These are phyloP conservation scores for Crucibulum laeve DNA, from an alignment of 768 basidiomycete species.

Conservation along the genomic window DNA sequence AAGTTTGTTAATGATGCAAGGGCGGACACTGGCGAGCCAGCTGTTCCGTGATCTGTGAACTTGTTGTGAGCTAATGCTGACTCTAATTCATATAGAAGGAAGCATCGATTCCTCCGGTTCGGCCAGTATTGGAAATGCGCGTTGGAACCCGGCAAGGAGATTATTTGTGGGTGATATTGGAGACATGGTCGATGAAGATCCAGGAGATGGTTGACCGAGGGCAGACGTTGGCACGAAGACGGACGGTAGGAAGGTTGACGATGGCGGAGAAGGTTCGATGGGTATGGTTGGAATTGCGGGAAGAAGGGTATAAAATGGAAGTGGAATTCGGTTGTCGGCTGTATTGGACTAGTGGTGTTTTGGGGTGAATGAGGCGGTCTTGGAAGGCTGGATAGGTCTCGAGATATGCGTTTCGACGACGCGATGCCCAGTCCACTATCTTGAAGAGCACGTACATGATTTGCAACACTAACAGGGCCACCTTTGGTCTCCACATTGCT, in stretches of 20 bases:
- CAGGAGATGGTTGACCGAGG: slow-evolving; percentile 73
- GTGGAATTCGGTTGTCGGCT: slow-evolving; percentile 25
- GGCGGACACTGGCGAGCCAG: slow-evolving; percentile 21
- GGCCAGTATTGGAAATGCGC: slow-evolving; percentile 73
- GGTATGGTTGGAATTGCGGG: slow-evolving; percentile 20
- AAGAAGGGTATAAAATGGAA: slow-evolving; percentile 16
- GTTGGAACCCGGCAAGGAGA: slow-evolving; percentile 56
- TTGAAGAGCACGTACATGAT: slow-evolving; percentile 73
- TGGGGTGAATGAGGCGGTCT: slow-evolving; percentile 39
- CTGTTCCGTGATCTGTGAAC: slow-evolving; percentile 16
- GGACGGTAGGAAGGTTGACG: slow-evolving; percentile 38
- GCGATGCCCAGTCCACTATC: slow-evolving; percentile 65
- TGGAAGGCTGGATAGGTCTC: slow-evolving; percentile 40
- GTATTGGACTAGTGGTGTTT: no score
- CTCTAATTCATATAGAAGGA: slow-evolving; percentile 44
- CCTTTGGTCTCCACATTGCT: slow-evolving; percentile 16
- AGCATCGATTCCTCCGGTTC: slow-evolving; percentile 62
- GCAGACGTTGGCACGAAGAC: slow-evolving; percentile 66
- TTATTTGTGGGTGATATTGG: slow-evolving; percentile 35
- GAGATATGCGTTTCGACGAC: slow-evolving; percentile 54
- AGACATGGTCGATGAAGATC: slow-evolving; percentile 65
- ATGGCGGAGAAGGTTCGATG: slow-evolving; percentile 25
- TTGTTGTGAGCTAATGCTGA: slow-evolving; percentile 21
- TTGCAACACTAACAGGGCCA: slow-evolving; percentile 56
- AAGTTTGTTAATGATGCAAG: slow-evolving; percentile 30